These are phyloP conservation scores for Penicillium coprophilum DNA, from an alignment of 495 filamentous ascomycete species.

Conservation along the genomic window DNA sequence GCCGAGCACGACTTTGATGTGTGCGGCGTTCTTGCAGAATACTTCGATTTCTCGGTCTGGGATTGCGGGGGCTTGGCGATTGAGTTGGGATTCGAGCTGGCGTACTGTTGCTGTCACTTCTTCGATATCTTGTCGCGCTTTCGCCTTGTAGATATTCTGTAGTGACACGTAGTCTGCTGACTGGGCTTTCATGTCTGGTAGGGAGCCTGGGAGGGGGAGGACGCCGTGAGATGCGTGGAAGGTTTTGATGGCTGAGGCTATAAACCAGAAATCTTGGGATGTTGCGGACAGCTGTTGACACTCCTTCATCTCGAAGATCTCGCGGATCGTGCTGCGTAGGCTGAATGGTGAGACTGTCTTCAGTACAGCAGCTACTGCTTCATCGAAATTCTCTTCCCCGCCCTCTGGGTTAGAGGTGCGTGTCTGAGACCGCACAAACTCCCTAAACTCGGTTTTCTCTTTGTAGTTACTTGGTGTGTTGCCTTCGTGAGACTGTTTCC, in stretches of 20 bases:
- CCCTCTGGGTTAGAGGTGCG: conserved; percentile 78
- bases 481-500: conserved; percentile 72
- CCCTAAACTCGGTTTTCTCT: conserved; percentile 82
- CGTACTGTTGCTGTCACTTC: conserved; percentile 75
- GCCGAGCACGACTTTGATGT: conserved; percentile 82
- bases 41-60: conserved; percentile 78
- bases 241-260: conserved; percentile 72
- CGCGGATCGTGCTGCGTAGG: conserved; percentile 65
- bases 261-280: conserved; percentile 77
- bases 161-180: conserved; percentile 87
- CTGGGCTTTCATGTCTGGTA: conserved; percentile 98
- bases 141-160: conserved; percentile 91
- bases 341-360: conserved; percentile 72
- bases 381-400: conserved; percentile 95
- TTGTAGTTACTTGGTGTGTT: conserved; percentile 70
- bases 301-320: conserved; percentile 71
- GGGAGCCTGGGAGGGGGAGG: conserved; percentile 79
- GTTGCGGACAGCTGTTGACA: conserved; percentile 48
- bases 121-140: conserved; percentile 75
- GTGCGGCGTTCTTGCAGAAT: conserved; percentile 94
- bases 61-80: conserved; percentile 48
- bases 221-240: conserved; percentile 71
- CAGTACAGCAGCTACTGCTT: conserved; percentile 82
- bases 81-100: conserved; percentile 54
- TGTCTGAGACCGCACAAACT: conserved; percentile 62